Conservation (phyloP, 1,284 basidiomycete species). For the Pseudozyma flocculosa region DNA sequence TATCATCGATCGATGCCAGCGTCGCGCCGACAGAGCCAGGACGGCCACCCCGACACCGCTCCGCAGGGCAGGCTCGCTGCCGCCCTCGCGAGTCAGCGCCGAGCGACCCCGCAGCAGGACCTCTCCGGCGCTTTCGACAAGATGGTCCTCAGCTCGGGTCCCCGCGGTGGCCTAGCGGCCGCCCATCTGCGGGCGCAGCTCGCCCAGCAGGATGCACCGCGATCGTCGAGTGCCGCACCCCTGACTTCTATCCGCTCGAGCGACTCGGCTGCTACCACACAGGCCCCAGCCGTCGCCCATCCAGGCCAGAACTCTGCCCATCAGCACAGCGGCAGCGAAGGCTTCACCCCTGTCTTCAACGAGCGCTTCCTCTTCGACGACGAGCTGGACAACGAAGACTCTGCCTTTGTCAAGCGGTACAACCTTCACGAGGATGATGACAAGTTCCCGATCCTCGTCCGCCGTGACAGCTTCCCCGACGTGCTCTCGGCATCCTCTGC, state of each 20-base stretch:
- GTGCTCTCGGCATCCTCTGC: constrained; percentile 85
- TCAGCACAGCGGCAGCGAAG: constrained; percentile 5
- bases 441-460: constrained; percentile 67
- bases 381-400: constrained; percentile 55
- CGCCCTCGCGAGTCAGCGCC: constrained; percentile 1
- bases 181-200: background rate
- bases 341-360: constrained; percentile 49
- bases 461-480: constrained; percentile 62
- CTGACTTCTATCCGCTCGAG: too few relatives aligned
- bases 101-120: constrained; percentile 3
- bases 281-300: too few relatives aligned
- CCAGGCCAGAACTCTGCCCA: background rate
- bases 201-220: background rate
- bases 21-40: constrained; percentile 24
- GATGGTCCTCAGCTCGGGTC: constrained; percentile 2
- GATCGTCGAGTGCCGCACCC: background rate
- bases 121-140: constrained; percentile 14
- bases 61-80: background rate
- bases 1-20: constrained; percentile 31
- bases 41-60: constrained; percentile 4
- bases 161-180: background rate
- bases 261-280: too few relatives aligned
- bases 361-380: constrained; percentile 55
- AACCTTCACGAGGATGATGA: constrained; percentile 52
- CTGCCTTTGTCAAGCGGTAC: constrained; percentile 56